Percentiles rank a stretch among this genome's conserved stretches.
Conservation (phyloP, 2,329 filamentous ascomycete genomes). For the Alternaria incomplexa region DNA sequence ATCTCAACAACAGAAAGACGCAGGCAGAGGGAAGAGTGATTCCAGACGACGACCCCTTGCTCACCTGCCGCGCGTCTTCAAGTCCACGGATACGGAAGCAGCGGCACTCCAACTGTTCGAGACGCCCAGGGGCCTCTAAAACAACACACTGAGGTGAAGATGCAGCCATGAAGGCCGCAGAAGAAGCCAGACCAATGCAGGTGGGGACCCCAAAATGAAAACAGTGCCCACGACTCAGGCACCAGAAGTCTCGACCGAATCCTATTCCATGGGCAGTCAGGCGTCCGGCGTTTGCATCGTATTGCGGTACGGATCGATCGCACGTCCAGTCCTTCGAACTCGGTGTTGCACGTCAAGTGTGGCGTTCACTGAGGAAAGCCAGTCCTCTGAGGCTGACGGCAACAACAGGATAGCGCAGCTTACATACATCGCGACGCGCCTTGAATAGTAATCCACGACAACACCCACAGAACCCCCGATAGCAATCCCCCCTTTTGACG, state of each 20-base stretch:
- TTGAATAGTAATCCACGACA: not conserved
- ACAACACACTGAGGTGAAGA: not conserved
- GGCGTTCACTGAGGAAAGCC: not conserved
- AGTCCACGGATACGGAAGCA: not conserved
- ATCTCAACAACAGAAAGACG: not conserved
- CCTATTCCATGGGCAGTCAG: not conserved
- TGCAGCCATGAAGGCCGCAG: not conserved
- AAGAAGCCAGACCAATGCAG: not conserved
- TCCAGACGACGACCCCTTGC: not conserved
- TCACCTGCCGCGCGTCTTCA: not conserved
- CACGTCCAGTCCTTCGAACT: not conserved
- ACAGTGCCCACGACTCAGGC: not conserved
- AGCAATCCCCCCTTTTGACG: not conserved
- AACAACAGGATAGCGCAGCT: not conserved
- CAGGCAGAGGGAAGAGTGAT: not conserved
- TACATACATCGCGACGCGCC: not conserved
- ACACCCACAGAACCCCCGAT: not conserved
- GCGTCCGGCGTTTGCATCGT: not conserved
- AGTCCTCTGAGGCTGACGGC: not conserved
- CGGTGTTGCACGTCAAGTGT: not conserved
- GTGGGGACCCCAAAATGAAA: not conserved
- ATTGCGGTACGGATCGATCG: conserved; percentile 4
- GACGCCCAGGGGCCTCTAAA: not conserved
- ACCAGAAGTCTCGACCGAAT: not conserved
- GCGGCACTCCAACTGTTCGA: not conserved